Evolutionary conservation across 169 alveolate genomes (phyloP).

Genomic region (Miamiensis avidus): DNA sequence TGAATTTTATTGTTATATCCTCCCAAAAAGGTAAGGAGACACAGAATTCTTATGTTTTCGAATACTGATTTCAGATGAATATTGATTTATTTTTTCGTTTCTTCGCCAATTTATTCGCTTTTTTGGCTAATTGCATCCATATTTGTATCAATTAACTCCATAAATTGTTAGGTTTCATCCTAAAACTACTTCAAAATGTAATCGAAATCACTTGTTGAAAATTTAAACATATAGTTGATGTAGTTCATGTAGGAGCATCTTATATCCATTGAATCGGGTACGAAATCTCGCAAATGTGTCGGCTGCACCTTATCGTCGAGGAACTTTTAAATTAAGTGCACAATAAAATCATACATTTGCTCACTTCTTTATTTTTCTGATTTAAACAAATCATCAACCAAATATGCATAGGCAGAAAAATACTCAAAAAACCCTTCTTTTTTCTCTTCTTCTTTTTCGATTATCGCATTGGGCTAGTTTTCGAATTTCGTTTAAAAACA

Average conservation of each 20-base stretch:
- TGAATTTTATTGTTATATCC: neutral
- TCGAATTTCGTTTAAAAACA: neutral
- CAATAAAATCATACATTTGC: neutral
- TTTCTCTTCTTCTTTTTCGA: neutral
- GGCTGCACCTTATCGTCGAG: neutral
- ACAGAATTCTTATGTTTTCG: neutral
- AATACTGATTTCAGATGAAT: neutral
- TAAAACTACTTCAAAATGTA: too few species aligned
- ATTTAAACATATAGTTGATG: neutral
- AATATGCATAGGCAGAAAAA: neutral
- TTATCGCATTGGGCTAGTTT: neutral
- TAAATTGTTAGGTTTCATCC: neutral
- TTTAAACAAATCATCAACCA: too few species aligned
- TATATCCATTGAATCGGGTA: neutral
- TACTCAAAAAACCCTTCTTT: too few species aligned
- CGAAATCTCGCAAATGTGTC: neutral
- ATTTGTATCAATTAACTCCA: neutral
- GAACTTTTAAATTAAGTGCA: neutral
- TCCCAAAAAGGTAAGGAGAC: neutral
- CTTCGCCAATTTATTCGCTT: neutral
- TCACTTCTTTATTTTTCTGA: too few species aligned
- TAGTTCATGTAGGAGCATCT: neutral
- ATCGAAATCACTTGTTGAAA: neutral
- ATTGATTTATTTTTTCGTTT: too few species aligned
- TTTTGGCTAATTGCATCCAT: neutral